Percentiles rank a stretch among this genome's conserved stretches.
phyloP scores from a whole-genome alignment of 371 early-diverging fungal genomes.

The Mortierella sp. region DNA sequence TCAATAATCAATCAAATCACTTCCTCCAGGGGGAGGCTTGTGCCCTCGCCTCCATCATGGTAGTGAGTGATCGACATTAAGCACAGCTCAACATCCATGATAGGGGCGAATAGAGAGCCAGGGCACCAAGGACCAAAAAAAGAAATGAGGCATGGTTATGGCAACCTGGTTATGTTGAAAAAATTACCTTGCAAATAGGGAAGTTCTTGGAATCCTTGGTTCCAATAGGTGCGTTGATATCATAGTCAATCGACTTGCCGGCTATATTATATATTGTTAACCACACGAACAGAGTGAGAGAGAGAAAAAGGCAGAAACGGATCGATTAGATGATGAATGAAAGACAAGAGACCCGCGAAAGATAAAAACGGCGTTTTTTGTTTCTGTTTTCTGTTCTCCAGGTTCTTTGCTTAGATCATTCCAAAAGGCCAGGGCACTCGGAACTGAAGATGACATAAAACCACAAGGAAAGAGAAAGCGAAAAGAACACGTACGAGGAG shows the following conservation, averaged over 20 bases:
- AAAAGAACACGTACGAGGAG: constrained; percentile 25
- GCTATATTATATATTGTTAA: constrained; percentile 22
- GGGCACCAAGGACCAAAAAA: neutral
- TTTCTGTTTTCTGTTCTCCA: neutral
- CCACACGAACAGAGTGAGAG: neutral
- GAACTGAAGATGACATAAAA: neutral
- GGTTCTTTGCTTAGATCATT: constrained; percentile 1
- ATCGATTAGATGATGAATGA: neutral
- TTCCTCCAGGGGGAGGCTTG: neutral
- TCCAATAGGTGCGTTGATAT: constrained; percentile 49
- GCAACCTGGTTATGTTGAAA: neutral
- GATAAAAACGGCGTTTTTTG: neutral
- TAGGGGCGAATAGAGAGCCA: neutral
- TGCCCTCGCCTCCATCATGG: neutral
- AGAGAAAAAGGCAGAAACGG: neutral
- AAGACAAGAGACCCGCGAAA: neutral
- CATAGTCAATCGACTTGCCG: constrained; percentile 53
- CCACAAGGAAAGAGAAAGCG: neutral
- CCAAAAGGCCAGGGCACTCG: neutral
- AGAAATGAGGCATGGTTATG: too few relatives aligned
- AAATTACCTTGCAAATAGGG: constrained; percentile 47
- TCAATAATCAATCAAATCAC: neutral
- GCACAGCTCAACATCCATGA: neutral
- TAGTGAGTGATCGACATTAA: neutral
- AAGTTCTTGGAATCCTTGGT: constrained; percentile 6